Evolutionary conservation across 2,329 filamentous ascomycete genomes (phyloP).

Genomic region (Hypomyces perniciosus): DNA sequence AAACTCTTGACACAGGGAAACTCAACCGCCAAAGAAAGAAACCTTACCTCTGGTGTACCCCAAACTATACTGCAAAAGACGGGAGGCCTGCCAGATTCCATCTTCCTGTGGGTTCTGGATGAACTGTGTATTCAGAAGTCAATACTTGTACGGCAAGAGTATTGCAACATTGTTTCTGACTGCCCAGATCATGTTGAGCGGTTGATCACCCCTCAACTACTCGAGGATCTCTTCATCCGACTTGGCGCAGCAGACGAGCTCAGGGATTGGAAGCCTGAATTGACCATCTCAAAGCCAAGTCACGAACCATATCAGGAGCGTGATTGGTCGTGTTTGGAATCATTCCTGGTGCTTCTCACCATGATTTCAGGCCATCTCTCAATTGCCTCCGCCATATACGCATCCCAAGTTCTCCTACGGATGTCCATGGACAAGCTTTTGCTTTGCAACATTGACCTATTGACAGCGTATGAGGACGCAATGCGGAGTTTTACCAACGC

Average conservation of each 20-base stretch:
- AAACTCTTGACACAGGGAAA: constrained; percentile 41
- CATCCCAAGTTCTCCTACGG: constrained; percentile 44
- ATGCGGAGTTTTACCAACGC: constrained; percentile 38
- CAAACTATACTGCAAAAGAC: constrained; percentile 39
- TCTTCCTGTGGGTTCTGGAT: constrained; percentile 61
- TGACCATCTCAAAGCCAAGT: constrained; percentile 18
- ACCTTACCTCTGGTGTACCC: constrained; percentile 57
- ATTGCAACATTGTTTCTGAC: constrained; percentile 48
- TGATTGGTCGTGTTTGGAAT: constrained; percentile 41
- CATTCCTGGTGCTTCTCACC: constrained; percentile 39
- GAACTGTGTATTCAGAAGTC: constrained; percentile 52
- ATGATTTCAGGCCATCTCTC: constrained; percentile 32
- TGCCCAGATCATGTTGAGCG: constrained; percentile 38
- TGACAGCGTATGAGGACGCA: constrained; percentile 35
- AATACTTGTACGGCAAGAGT: constrained; percentile 52
- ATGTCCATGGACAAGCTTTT: constrained; percentile 51
- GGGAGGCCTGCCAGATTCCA: constrained; percentile 50
- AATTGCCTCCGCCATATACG: constrained; percentile 30
- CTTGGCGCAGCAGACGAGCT: constrained; percentile 52
- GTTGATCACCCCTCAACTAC: constrained; percentile 38
- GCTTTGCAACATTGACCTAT: constrained; percentile 36
- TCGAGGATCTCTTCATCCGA: constrained; percentile 49
- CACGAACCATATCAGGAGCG: constrained; percentile 29
- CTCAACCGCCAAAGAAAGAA: constrained; percentile 43
- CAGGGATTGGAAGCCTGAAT: constrained; percentile 20